phyloP scores from a whole-genome alignment of 2,329 filamentous ascomycete genomes.

The Teratosphaeriaceae sp. region DNA sequence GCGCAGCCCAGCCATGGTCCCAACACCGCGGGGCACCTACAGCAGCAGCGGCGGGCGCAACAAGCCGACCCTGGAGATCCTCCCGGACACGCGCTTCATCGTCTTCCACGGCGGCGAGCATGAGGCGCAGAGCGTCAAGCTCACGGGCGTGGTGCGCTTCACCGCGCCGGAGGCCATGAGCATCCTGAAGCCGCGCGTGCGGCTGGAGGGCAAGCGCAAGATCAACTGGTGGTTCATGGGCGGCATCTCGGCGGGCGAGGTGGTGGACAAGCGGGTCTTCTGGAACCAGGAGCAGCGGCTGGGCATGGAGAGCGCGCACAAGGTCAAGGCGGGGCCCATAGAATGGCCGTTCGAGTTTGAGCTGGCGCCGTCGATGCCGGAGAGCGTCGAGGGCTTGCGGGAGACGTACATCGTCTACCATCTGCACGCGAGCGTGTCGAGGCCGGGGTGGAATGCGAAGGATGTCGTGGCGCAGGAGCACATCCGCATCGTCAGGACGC shows the following conservation, averaged over 20 bases:
- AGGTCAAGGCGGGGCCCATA: conserved; percentile 43
- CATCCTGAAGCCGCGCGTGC: conserved; percentile 41
- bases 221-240: conserved; percentile 35
- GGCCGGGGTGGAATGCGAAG: conserved; percentile 75
- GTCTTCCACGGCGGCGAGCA: conserved; percentile 44
- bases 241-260: conserved; percentile 32
- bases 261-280: conserved; percentile 42
- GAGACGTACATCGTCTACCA: conserved; percentile 86
- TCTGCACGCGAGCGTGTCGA: conserved; percentile 80
- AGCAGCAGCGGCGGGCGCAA: conserved; percentile 6
- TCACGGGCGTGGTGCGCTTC: conserved; percentile 41
- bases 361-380: conserved; percentile 49
- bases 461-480: conserved; percentile 73
- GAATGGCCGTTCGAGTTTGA: conserved; percentile 47
- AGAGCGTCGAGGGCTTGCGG: conserved; percentile 84
- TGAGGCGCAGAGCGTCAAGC: conserved; percentile 38
- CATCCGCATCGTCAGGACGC: conserved; percentile 42
- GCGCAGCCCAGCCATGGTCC: conserved; percentile 21
- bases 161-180: conserved; percentile 42
- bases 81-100: conserved; percentile 42
- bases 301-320: conserved; percentile 41
- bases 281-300: conserved; percentile 39
- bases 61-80: conserved; percentile 36
- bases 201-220: conserved; percentile 42
- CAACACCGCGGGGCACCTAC: conserved; percentile 19